Conservation (phyloP, 345 rosid species). For the Sonneratia alba region DNA sequence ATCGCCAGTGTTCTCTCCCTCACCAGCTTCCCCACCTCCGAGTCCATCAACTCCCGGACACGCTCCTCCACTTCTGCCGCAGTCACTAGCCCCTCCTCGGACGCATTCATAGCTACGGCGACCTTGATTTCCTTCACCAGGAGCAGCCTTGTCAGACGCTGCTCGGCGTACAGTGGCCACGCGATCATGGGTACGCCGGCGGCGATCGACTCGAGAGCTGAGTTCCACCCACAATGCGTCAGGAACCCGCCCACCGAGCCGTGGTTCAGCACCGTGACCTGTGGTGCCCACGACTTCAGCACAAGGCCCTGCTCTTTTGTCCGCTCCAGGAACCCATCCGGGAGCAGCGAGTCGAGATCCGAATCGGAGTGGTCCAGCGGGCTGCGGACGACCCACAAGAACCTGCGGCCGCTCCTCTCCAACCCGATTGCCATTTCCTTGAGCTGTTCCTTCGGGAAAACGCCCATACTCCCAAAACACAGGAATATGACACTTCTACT, state of each 20-base stretch:
- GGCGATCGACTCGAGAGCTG: constrained; percentile 47
- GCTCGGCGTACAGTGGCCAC: constrained; percentile 55
- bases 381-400: constrained; percentile 46
- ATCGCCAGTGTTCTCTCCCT: constrained; percentile 7
- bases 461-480: constrained; percentile 62
- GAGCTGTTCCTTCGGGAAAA: constrained; percentile 28
- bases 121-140: constrained; percentile 5
- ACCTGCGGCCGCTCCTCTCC: constrained; percentile 29
- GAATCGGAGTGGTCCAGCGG: constrained; percentile 8
- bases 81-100: constrained; percentile 17
- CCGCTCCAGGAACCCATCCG: constrained; percentile 42
- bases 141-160: constrained; percentile 23
- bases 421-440: constrained; percentile 41
- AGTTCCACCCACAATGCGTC: constrained; percentile 52
- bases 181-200: constrained; percentile 42
- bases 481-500: constrained; percentile 40
- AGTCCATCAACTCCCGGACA: constrained; percentile 26
- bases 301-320: constrained; percentile 32
- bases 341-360: constrained; percentile 24
- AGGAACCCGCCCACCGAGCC: constrained; percentile 45
- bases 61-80: constrained; percentile 23
- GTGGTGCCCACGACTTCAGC: constrained; percentile 52
- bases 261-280: constrained; percentile 16
- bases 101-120: constrained; percentile 3
- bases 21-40: constrained; percentile 12